Evolutionary conservation across 2,329 filamentous ascomycete genomes (phyloP).

Genomic region (Penicillium sp.): DNA sequence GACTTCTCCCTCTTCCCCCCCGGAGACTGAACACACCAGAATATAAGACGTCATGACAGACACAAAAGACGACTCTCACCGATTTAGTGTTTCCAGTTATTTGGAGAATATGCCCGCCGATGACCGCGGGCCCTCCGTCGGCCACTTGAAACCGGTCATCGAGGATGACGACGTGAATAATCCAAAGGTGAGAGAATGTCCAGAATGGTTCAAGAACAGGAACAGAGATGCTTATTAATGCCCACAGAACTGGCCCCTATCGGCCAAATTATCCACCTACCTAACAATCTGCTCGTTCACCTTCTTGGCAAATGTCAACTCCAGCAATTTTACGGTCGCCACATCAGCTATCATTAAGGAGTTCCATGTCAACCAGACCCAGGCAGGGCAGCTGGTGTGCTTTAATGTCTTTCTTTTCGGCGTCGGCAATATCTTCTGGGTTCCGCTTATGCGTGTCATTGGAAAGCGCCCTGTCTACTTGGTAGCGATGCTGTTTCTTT

Average conservation of each 20-base stretch:
- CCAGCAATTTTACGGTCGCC: constrained; percentile 41
- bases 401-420: constrained; percentile 30
- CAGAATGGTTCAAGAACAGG: neutral
- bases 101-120: constrained; percentile 9
- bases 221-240: neutral
- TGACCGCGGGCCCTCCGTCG: neutral
- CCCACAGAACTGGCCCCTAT: constrained; percentile 23
- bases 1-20: neutral
- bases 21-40: neutral
- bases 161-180: constrained; percentile 14
- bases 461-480: constrained; percentile 43
- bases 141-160: constrained; percentile 2
- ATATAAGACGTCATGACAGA: constrained; percentile 3
- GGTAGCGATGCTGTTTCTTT: constrained; percentile 32
- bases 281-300: constrained; percentile 41
- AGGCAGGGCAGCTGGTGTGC: constrained; percentile 25
- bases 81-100: constrained; percentile 2
- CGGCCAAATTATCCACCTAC: constrained; percentile 29
- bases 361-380: constrained; percentile 25
- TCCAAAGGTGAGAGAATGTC: constrained; percentile 15
- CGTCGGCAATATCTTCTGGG: constrained; percentile 28
- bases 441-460: constrained; percentile 25
- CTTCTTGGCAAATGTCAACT: constrained; percentile 42
- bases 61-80: neutral
- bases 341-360: constrained; percentile 32